Evolutionary conservation across 352 stramenopile genomes (phyloP).

Genomic region (Pelagophyceae sp.): DNA sequence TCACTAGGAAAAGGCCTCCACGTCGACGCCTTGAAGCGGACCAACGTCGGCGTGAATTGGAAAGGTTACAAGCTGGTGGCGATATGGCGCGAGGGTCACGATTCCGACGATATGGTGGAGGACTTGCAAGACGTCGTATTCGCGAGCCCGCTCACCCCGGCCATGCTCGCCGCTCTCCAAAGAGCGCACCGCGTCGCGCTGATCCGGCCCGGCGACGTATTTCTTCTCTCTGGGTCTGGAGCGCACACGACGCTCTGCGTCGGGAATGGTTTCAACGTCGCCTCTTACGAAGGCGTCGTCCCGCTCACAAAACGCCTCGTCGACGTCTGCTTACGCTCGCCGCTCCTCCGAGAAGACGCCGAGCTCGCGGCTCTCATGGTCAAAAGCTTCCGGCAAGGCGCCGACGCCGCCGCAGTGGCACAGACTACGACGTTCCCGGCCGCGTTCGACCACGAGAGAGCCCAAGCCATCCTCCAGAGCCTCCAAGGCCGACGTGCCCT

Average conservation of each 20-base stretch:
- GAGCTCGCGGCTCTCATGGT: too few species aligned
- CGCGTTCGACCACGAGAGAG: too few species aligned
- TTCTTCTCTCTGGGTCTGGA: background rate
- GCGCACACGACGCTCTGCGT: constrained; percentile 7
- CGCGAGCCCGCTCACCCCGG: background rate
- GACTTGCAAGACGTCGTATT: background rate
- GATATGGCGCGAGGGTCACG: background rate
- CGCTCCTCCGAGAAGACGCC: too few species aligned
- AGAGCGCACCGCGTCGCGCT: background rate
- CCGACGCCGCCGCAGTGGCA: too few species aligned
- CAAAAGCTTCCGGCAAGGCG: too few species aligned
- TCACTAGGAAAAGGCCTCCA: constrained; percentile 16
- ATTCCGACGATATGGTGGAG: background rate
- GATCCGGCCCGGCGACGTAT: constrained; percentile 10
- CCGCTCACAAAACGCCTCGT: too few species aligned
- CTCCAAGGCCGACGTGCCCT: too few species aligned
- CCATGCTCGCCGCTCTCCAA: background rate
- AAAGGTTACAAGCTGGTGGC: background rate
- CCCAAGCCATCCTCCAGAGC: too few species aligned
- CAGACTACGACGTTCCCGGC: too few species aligned
- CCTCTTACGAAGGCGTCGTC: constrained; percentile 1
- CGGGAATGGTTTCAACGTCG: constrained; percentile 6
- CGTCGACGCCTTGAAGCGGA: constrained; percentile 1
- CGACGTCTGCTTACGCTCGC: too few species aligned
- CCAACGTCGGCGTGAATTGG: background rate